phyloP scores from a whole-genome alignment of 306 rosid species.

The Calophaca sinica region DNA sequence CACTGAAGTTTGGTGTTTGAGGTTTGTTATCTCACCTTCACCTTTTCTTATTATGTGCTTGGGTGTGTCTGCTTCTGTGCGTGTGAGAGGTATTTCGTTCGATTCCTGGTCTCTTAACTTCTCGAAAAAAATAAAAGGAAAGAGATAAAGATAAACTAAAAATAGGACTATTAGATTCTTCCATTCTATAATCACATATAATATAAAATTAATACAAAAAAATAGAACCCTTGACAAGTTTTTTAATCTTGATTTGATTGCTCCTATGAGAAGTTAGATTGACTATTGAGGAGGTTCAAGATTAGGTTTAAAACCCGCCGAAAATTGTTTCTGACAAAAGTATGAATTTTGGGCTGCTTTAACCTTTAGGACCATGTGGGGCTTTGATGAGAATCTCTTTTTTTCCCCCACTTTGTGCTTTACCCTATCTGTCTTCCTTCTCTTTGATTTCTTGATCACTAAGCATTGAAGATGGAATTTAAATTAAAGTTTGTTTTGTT shows the following conservation, averaged over 20 bases:
- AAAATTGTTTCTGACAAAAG: slow-evolving; percentile 67
- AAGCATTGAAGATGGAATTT: slow-evolving; percentile 56
- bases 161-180: slow-evolving; percentile 32
- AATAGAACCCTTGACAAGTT: slow-evolving; percentile 1
- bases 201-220: neutral
- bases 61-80: slow-evolving; percentile 11
- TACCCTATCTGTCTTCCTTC: slow-evolving; percentile 60
- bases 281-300: slow-evolving; percentile 36
- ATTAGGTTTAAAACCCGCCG: slow-evolving; percentile 44
- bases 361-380: slow-evolving; percentile 74
- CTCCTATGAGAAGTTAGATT: slow-evolving; percentile 38
- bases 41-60: slow-evolving; percentile 11
- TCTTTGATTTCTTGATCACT: slow-evolving; percentile 59
- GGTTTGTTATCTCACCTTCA: slow-evolving; percentile 44
- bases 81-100: slow-evolving; percentile 32
- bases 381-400: slow-evolving; percentile 69
- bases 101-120: slow-evolving; percentile 17
- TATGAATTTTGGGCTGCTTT: slow-evolving; percentile 68
- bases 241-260: slow-evolving; percentile 39
- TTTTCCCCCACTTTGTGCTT: slow-evolving; percentile 64
- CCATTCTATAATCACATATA: neutral
- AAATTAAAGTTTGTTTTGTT: slow-evolving; percentile 52
- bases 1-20: slow-evolving; percentile 43
- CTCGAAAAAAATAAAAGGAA: neutral
- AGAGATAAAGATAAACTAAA: slow-evolving; percentile 26